phyloP scores from a whole-genome alignment of 345 rosid genomes.

The Linum lewisii region DNA sequence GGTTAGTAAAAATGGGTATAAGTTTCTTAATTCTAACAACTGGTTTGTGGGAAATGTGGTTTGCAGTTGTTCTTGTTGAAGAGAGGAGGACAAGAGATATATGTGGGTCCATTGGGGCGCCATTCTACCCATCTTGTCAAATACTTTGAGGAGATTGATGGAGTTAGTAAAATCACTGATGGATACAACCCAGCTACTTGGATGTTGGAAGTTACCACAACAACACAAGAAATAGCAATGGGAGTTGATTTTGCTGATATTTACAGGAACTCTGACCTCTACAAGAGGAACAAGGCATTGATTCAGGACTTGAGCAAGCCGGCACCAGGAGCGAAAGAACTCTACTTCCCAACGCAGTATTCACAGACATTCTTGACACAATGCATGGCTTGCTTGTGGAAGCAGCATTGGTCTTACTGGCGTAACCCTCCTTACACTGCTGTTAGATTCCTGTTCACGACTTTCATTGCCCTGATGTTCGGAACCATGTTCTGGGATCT shows the following conservation, averaged over 20 bases:
- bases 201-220: neutral
- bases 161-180: neutral
- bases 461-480: neutral
- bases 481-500: conserved; percentile 1
- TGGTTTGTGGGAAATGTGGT: neutral
- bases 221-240: neutral
- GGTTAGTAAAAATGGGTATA: neutral
- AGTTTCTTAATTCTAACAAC: neutral
- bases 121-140: neutral
- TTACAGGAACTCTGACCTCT: neutral
- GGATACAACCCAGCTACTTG: conserved; percentile 2
- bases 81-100: conserved; percentile 5
- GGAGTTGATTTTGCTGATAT: neutral
- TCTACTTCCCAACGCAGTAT: neutral
- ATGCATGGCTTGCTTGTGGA: conserved; percentile 3
- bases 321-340: neutral
- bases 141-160: neutral
- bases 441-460: conserved; percentile 1
- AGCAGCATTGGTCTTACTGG: conserved; percentile 3
- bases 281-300: conserved; percentile 1
- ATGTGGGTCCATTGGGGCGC: neutral
- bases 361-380: neutral
- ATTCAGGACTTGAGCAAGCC: neutral
- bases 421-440: neutral
- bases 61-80: neutral